These are phyloP conservation scores for Hordeum marinum DNA, from an alignment of 176 grass and related monocot genomes.

Conservation along the genomic window DNA sequence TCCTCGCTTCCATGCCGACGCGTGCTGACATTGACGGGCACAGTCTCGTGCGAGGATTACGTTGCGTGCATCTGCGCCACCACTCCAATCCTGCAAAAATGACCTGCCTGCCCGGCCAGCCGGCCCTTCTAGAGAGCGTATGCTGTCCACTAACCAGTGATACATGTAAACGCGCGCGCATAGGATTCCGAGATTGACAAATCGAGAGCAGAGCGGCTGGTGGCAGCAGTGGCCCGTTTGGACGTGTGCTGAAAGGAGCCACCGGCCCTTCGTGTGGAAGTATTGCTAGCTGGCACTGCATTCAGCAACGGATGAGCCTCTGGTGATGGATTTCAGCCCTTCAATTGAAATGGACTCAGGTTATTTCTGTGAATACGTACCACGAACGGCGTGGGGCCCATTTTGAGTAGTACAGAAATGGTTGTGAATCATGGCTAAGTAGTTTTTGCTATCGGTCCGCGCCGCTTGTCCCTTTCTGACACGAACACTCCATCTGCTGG, in stretches of 20 bases:
- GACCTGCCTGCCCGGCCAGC: not conserved
- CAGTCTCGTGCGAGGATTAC: too few relatives aligned
- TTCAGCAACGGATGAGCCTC: not conserved
- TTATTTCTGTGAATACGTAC: too few relatives aligned
- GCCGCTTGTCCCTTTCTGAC: not conserved
- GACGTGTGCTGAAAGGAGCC: too few relatives aligned
- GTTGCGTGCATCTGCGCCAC: not conserved
- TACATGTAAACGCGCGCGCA: not conserved
- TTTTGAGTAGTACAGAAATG: too few relatives aligned
- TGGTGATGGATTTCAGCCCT: not conserved
- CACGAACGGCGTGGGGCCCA: not conserved
- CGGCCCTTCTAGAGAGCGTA: not conserved
- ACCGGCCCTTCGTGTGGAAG: too few relatives aligned
- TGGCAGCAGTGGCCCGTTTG: not conserved
- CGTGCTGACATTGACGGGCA: not conserved
- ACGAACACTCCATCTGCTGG: not conserved
- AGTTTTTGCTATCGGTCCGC: not conserved
- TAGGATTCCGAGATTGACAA: not conserved
- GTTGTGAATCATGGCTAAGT: too few relatives aligned
- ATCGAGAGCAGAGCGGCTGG: not conserved
- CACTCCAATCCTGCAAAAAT: not conserved
- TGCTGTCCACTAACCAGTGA: too few relatives aligned
- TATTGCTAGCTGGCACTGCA: too few relatives aligned
- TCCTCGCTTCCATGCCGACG: too few relatives aligned
- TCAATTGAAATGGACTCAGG: not conserved